phyloP scores from a whole-genome alignment of 2,329 filamentous ascomycete species.

The Epichloe amarillans region DNA sequence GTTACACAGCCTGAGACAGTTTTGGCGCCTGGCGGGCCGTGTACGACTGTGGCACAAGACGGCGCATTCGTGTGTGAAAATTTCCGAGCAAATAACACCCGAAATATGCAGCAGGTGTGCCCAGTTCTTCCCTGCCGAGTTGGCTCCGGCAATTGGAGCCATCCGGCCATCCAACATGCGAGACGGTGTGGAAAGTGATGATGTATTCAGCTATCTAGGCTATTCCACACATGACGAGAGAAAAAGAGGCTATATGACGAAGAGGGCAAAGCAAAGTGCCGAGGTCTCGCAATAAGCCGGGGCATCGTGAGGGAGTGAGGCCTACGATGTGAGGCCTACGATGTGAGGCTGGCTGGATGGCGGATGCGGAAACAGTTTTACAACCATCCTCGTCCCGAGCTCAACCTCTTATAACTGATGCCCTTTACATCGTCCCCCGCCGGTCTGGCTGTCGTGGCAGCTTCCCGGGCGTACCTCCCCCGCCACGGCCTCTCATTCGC shows the following conservation, averaged over 20 bases:
- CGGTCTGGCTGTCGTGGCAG: conserved; percentile 15
- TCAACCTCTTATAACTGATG: conserved; percentile 18
- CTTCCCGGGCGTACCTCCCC: conserved; percentile 12
- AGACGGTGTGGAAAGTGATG: no score
- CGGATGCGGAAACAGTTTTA: conserved; percentile 4
- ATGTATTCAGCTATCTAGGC: no score
- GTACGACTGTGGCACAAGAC: background rate
- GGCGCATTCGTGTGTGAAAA: background rate
- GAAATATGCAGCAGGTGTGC: background rate
- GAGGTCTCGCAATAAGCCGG: no score
- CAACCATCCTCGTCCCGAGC: conserved; percentile 14
- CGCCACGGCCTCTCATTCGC: conserved; percentile 15
- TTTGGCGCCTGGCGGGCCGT: no score
- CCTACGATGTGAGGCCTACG: no score
- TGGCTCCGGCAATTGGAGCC: no score
- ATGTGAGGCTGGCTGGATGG: background rate
- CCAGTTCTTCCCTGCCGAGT: no score
- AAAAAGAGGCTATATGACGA: no score
- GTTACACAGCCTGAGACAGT: conserved; percentile 3
- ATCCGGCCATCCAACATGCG: background rate
- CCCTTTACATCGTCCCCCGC: conserved; percentile 3
- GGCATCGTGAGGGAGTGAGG: no score
- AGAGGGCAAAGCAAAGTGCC: no score
- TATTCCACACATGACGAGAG: no score
- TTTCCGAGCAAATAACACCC: background rate